Evolutionary conservation across 495 filamentous ascomycete genomes (phyloP), one percentile per base, ranked within the genome.

Genomic region (Neurospora pannonica): DNA sequence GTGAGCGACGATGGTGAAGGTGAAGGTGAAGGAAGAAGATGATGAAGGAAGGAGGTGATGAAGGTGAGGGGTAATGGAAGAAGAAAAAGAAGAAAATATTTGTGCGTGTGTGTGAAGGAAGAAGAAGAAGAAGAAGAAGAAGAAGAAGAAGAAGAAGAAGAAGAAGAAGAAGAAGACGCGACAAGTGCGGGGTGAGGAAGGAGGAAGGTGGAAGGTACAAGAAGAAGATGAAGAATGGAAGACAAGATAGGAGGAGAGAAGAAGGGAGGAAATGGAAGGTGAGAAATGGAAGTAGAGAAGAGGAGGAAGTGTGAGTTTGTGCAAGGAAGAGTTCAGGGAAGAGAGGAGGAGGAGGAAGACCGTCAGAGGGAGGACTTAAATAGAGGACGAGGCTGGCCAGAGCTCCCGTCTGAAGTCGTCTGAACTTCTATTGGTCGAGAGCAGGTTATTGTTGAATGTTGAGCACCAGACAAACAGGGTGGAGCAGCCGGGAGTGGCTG

Each of bases 401-500:
- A 67, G 7, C 24, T 19, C 54, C 28, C 21, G 5, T 62, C 24
- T 28, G 24, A 28, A 62, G 11, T 67, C 54, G 54, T 36, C 54
- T 67, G 28, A 67, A 34, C 54, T 67, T 34, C 71, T 70, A 72
- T 72, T 62, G 43, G 43, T 11, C 38, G 46, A 71, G 37, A 3
- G 72, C 40, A 73, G 38, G 54, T 10, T 77, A 74, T 72, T 73
- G 73, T 72, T 71, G 72, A 72, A 31, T 8, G 15, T 34, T 73
- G 71, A 72, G 28, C 67, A 54, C 46, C 69, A 34, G 43, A 28
- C 5, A 69, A 37, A 70, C 40, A 31, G 36, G 70, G 24, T 73
- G 71, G 74, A 74, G 75, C 71, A 28, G 42, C 36, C 43, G 76
- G 71, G 39, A 76, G 72, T 74, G 71, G 54, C 43, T 70, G 70